A percentile compares a stretch with the other conserved stretches of the same genome.
These are phyloP conservation scores for Auriscalpium microsporum DNA, from an alignment of 768 basidiomycete species.

Conservation along the genomic window DNA sequence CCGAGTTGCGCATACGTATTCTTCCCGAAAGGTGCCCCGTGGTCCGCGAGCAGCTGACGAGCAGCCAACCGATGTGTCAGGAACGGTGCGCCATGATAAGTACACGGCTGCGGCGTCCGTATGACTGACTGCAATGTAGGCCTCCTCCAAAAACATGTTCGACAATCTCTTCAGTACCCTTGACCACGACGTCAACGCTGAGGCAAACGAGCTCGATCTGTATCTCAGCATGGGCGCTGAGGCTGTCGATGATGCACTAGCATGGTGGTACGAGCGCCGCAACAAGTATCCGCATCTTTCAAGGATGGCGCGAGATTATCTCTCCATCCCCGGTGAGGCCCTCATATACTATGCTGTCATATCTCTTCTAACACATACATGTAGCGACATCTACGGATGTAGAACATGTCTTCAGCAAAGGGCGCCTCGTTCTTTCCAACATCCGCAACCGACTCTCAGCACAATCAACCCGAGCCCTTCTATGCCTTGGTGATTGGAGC, in stretches of 20 bases:
- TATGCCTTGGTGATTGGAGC: constrained; percentile 27
- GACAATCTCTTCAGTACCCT: background rate
- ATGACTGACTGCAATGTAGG: too few relatives aligned
- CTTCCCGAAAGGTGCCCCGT: too few relatives aligned
- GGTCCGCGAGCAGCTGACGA: too few relatives aligned
- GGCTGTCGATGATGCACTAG: background rate
- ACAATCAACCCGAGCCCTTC: constrained; percentile 21
- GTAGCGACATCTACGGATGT: constrained; percentile 26
- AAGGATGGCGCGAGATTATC: constrained; percentile 22
- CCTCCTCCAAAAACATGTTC: background rate
- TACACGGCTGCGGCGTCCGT: too few relatives aligned
- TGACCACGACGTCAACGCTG: background rate
- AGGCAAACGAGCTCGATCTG: background rate
- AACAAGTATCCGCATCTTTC: constrained; percentile 17
- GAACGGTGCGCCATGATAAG: too few relatives aligned
- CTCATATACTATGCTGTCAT: too few relatives aligned
- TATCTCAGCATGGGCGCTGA: background rate
- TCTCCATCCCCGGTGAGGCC: constrained; percentile 8
- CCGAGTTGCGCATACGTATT: too few relatives aligned
- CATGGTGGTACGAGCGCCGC: background rate
- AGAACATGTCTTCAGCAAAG: constrained; percentile 22
- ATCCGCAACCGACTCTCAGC: constrained; percentile 18
- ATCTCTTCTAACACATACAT: background rate
- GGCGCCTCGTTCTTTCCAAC: constrained; percentile 22
- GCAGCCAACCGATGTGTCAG: too few relatives aligned